Conservation (phyloP, 352 stramenopile genomes). For the Phytophthora sojae region DNA sequence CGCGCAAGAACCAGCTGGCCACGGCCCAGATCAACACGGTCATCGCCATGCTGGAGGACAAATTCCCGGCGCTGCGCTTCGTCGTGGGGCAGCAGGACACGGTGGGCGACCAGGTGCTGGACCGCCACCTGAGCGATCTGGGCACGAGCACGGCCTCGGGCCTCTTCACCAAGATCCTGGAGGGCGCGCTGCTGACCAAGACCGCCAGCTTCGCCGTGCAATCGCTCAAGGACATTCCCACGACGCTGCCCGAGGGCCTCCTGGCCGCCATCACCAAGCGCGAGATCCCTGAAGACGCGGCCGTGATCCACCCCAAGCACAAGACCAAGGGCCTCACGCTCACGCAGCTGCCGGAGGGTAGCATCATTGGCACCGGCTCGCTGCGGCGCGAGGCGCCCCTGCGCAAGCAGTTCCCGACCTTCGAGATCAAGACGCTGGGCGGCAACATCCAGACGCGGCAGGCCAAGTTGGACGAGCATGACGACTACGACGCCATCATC, state of each 20-base stretch:
- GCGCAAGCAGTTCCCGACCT: constrained; percentile 67
- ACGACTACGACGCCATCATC: constrained; percentile 90
- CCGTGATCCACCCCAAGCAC: constrained; percentile 87
- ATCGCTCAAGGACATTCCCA: constrained; percentile 92
- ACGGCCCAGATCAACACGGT: constrained; percentile 90
- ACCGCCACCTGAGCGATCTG: constrained; percentile 80
- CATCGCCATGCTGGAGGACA: constrained; percentile 76
- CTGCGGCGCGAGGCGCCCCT: constrained; percentile 82
- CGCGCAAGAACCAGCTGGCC: constrained; percentile 88
- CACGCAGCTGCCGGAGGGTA: constrained; percentile 65
- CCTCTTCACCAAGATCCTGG: constrained; percentile 91
- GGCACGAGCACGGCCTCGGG: constrained; percentile 72
- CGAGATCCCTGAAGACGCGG: constrained; percentile 83
- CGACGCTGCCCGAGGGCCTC: constrained; percentile 76
- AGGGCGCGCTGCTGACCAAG: constrained; percentile 69
- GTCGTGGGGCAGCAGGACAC: constrained; percentile 84
- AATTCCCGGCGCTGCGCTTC: constrained; percentile 74
- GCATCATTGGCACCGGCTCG: constrained; percentile 85
- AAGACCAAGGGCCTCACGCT: constrained; percentile 73
- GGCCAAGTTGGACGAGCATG: constrained; percentile 83
- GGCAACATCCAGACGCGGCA: constrained; percentile 91
- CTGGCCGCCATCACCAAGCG: constrained; percentile 85
- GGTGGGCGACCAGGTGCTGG: too few species aligned
- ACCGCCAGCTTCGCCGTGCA: constrained; percentile 86
- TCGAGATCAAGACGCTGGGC: constrained; percentile 85